Base-by-base conservation (phyloP, 176 grass and related monocot genomes). In the Avena insularis region DNA sequence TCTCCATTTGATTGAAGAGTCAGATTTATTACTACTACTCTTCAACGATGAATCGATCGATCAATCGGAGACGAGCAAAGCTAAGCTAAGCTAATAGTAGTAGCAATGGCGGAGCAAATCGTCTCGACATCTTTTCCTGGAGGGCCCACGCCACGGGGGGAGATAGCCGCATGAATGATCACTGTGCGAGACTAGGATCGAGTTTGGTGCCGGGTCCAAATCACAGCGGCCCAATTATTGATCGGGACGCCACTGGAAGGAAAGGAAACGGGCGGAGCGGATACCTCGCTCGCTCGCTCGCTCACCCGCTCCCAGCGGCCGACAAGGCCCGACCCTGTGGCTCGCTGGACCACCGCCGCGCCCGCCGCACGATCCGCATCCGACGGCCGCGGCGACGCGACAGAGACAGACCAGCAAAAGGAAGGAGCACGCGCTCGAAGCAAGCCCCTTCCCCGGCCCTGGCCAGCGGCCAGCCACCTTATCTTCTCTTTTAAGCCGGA, bases 181-280 rank as follows among this genome's bases (percentile, higher is more conserved):
- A 84, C 79, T 87, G 88, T 87, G 88, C 74, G 91, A 75, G 88
- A 89, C 86, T 89, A 73, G 89, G 85, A 89, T 90, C 40, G 89
- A 89, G 91, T 88, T 87, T 83, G 91, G 91, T 95, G 93, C 80
- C 31, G 29, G 23, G 89, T 95, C 91, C 75, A 90, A 90, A 95
- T 93, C 89, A 89, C 76, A 87, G 65, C 86, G 88, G 93, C 81
- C 86, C 90, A 90, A 95, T 93, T 70, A 95, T 91, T 93, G 92
- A 93, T 91, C 82, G 87, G 40, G 90, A 94, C 86, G 81, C 74
- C 80, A 87, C 79, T 53, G 89, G 82, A 61, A 48, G 70, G 21
- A 12, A 15, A 35, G 33, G 33, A 35, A 50, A 31, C 63, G 63
- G 47, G 48, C 12, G 16, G 31, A 36, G 12, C 11, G 48, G 49